Conservation (phyloP, 2,329 filamentous ascomycete genomes). For the Xylaria sp. region DNA sequence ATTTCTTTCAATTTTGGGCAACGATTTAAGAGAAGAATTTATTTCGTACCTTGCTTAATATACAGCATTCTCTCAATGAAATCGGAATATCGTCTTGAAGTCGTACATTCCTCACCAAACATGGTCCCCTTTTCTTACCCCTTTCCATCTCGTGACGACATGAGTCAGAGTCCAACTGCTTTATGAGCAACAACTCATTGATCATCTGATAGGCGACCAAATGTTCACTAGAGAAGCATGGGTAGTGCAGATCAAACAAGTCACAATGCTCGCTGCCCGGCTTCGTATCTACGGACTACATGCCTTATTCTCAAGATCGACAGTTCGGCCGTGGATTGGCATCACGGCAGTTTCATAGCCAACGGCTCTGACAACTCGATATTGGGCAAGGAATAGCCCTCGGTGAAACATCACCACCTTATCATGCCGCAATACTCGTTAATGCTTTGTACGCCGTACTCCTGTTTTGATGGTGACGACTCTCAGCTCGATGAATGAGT, state of each 20-base stretch:
- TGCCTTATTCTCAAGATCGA: background rate
- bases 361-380: slow-evolving; percentile 34
- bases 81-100: too few relatives aligned
- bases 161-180: slow-evolving; percentile 2
- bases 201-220: too few relatives aligned
- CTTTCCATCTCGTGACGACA: background rate
- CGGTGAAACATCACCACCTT: slow-evolving; percentile 16
- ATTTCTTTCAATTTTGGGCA: too few relatives aligned
- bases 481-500: background rate
- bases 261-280: too few relatives aligned
- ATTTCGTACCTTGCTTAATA: too few relatives aligned
- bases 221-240: too few relatives aligned
- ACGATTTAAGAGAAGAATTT: too few relatives aligned
- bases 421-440: slow-evolving; percentile 15
- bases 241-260: too few relatives aligned
- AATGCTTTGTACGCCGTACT: background rate
- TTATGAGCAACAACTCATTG: too few relatives aligned
- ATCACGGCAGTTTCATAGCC: background rate
- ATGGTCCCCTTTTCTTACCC: background rate
- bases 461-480: background rate
- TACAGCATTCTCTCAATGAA: too few relatives aligned
- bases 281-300: too few relatives aligned
- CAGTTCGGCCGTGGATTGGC: background rate
- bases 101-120: background rate
- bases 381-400: slow-evolving; percentile 32